Base-by-base conservation (phyloP, 2,329 filamentous ascomycete genomes). In the Rhynchosporium secalis region DNA sequence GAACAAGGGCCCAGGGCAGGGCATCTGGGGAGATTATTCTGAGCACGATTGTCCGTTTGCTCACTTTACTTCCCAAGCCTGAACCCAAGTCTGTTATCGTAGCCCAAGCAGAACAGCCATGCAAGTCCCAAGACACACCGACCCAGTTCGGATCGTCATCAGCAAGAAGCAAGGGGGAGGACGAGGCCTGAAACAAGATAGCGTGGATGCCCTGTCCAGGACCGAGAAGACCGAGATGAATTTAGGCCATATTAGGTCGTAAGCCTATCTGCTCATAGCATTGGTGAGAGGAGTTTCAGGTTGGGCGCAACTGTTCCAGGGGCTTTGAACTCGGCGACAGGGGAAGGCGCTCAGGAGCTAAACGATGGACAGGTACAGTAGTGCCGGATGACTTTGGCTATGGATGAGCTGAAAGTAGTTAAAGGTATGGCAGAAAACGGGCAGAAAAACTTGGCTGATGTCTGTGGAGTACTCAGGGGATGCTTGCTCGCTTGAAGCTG, bases 101-200 rank as follows among this genome's bases (percentile, higher is more conserved):
- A 40, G 51, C 38, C 36, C 20, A 43, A 28, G 51, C 20, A n/a
- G 13, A 26, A 46, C 6, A 15, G 5, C 13, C 13, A 48, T 41
- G 51, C 28, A 43, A 55, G 38, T 41, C 36, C 20, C 33, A 55
- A 55, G 38, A 13, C 29, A 41, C 9, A n/a, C n/a, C 64, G 64
- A 68, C 61, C 60, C 49, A 49, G 63, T 63, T 66, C 55, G 56
- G 66, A 68, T 69, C 65, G 62, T 64, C 67, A 56, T 61, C 63
- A 67, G 58, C 56, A 52, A 61, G 47, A 45, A 56, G 28, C 46
- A 66, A 61, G 67, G 64, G 66, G 65, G 62, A 69, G 67, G 55
- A 66, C 65, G 70, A 43, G 40, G 40, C 12, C 70, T 71, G 70
- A 72, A 72, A 72, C 71, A 71, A 66, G 65, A 71, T 71, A 72